Percentiles rank a stretch among this genome's conserved stretches.
Conservation (phyloP, 1,139 yeast genomes). For the Suzukiozyma palmioleophila region DNA sequence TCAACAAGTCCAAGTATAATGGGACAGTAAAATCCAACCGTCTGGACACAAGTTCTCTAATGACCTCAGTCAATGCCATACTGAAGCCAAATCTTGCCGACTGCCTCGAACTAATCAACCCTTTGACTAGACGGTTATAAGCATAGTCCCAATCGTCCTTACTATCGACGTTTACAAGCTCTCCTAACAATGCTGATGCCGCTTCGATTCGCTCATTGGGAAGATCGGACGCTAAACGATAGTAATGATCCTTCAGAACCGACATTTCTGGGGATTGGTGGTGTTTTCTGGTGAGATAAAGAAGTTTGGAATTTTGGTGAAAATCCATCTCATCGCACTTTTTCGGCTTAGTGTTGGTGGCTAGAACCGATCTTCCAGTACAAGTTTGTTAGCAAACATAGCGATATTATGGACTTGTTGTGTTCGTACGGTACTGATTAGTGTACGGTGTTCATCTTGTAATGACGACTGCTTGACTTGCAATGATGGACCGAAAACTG, state of each 20-base stretch:
- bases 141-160: slow-evolving; percentile 79
- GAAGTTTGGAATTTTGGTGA: not conserved
- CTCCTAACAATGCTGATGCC: slow-evolving; percentile 63
- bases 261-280: slow-evolving; percentile 21
- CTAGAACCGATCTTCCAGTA: too few species aligned
- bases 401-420: too few species aligned
- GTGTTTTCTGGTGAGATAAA: not conserved
- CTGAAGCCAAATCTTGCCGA: slow-evolving; percentile 87
- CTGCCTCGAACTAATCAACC: slow-evolving; percentile 77
- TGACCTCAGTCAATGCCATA: slow-evolving; percentile 77
- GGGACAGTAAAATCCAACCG: slow-evolving; percentile 23
- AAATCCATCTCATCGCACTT: slow-evolving; percentile 2
- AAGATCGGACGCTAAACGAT: slow-evolving; percentile 71
- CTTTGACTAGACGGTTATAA: slow-evolving; percentile 69
- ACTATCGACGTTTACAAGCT: slow-evolving; percentile 42
- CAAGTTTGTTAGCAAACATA: too few species aligned
- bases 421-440: too few species aligned
- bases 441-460: too few species aligned
- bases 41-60: slow-evolving; percentile 41
- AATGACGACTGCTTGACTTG: too few species aligned
- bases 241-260: slow-evolving; percentile 73
- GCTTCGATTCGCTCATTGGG: slow-evolving; percentile 70
- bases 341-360: not conserved
- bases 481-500: not conserved
- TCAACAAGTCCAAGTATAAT: slow-evolving; percentile 42